Evolutionary conservation across 495 filamentous ascomycete species (phyloP), one percentile per base, ranked within the genome.

Genomic region (Talaromyces proteolyticus): DNA sequence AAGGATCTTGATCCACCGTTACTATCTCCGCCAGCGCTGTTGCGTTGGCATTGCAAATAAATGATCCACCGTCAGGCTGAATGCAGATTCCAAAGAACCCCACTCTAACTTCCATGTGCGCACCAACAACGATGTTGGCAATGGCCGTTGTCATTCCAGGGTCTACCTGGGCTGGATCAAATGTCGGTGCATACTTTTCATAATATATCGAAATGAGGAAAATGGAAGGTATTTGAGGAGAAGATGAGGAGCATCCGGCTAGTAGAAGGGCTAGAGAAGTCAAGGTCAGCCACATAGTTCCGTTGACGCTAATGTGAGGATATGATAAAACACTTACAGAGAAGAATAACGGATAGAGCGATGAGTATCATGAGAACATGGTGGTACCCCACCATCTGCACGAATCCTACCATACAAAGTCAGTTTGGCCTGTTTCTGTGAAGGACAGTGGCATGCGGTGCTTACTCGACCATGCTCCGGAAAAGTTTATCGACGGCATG

Each of bases 341-440:
- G 78, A 62, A 98, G 72, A 68, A 98, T 93, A 62, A 98, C 96
- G 1, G 91, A 80, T 41, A 96, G 75, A 34, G 89, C 90, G 59
- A 98, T 95, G 45, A 99, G 70, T 56, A 97, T 87, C 93, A 99
- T 97, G 56, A 99, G 77, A 42, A 96, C 87, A 80, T 99, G 93
- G 70, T 99, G 93, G 69, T 97, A 99, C 53, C 94, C 93, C 53
- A 99, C 82, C 71, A 95, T 89, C 51, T 93, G 92, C 72, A 96
- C 78, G 60, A 92, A 81, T 59, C 89, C 90, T 95, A 57, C 40
- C 12, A 7, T 20, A n/a, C 23, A 11, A 22, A 2, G 23, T 44
- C 42, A 52, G 40, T 26, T n/a, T n/a, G n/a, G n/a, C n/a, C n/a
- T n/a, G n/a, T n/a, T n/a, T n/a, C n/a, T n/a, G n/a, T n/a, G n/a